phyloP scores from a whole-genome alignment of 257 asterid genomes.

The Primulina eburnea region DNA sequence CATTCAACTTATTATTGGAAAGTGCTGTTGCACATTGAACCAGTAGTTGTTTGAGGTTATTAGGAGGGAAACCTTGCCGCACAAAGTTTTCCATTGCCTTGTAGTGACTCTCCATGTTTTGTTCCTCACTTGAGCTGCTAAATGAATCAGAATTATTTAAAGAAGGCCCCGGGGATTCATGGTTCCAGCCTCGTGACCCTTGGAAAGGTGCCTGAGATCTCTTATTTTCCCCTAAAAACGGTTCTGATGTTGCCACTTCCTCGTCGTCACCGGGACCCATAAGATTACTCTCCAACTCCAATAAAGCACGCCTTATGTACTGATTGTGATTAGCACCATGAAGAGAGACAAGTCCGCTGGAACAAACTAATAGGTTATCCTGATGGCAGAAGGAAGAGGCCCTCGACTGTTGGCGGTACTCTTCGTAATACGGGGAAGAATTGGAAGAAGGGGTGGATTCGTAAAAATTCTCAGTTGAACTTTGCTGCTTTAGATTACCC shows the following conservation, averaged over 20 bases:
- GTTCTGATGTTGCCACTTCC: slow-evolving; percentile 37
- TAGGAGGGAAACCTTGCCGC: slow-evolving; percentile 43
- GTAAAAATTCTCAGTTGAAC: slow-evolving; percentile 53
- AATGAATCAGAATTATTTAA: slow-evolving; percentile 31
- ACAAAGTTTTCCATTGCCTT: slow-evolving; percentile 34
- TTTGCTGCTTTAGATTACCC: slow-evolving; percentile 55
- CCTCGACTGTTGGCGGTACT: slow-evolving; percentile 39
- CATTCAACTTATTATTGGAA: slow-evolving; percentile 41
- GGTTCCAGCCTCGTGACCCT: slow-evolving; percentile 45
- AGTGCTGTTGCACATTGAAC: slow-evolving; percentile 74
- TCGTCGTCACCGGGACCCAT: slow-evolving; percentile 68
- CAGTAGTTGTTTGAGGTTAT: slow-evolving; percentile 59
- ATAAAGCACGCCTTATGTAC: slow-evolving; percentile 49
- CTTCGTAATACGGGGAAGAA: slow-evolving; percentile 50
- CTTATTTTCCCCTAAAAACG: slow-evolving; percentile 37
- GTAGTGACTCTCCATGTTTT: slow-evolving; percentile 32
- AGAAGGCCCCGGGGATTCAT: slow-evolving; percentile 36
- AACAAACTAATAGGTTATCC: slow-evolving; percentile 29
- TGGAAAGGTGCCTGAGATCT: slow-evolving; percentile 44
- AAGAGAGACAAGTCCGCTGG: slow-evolving; percentile 29
- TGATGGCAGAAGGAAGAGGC: slow-evolving; percentile 34
- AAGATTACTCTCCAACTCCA: slow-evolving; percentile 61
- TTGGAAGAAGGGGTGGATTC: slow-evolving; percentile 49
- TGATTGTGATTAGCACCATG: slow-evolving; percentile 41
- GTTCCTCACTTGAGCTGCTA: slow-evolving; percentile 30